Base-by-base conservation (phyloP, 176 grass and related monocot genomes). In the Otatea glauca region DNA sequence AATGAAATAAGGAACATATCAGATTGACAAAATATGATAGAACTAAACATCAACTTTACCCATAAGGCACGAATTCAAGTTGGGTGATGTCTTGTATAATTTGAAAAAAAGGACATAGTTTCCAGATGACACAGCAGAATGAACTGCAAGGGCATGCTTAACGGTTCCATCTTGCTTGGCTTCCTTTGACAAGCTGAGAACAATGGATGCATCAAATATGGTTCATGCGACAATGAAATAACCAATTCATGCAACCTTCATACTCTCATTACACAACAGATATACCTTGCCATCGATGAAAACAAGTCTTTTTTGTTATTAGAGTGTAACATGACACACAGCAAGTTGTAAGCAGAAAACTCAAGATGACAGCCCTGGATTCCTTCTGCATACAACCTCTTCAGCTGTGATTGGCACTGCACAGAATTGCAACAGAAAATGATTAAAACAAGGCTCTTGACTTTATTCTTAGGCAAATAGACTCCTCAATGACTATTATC, bases 321-420 rank as follows among this genome's bases (percentile, higher is more conserved):
- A 75, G 92, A 85, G 86, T 97, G 95, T 62, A 94, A 81, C 82
- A 89, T 88, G 63, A 90, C 82, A 55, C 83, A 94, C 41, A 97
- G 55, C 74, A 97, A 89, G 85, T 93, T 92, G 78, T 97, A 97
- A 62, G 92, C 92, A 72, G 95, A 91, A 44, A 97, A 97, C 89
- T 97, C 92, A 65, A 92, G 72, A 73, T 88, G 59, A 77, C 92
- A 91, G 15, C 95, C 95, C 42, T 89, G 77, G 59, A 97, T 82
- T 56, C 92, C 90, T 87, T 92, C 94, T 9, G 74, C 61, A 53
- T 97, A 97, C 84, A 94, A 90, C 69, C 89, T 93, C 70, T 88
- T 93, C 84, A 97, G 67, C 64, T 97, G 95, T 7, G 91, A 97
- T 58, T 97, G 95, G 70, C 95, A 97, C 95, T 97, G 92, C 81